Percentiles rank a stretch among this genome's conserved stretches.
These are phyloP conservation scores for Paecilomyces fulvus DNA, from an alignment of 2,329 filamentous ascomycete genomes.

Conservation along the genomic window DNA sequence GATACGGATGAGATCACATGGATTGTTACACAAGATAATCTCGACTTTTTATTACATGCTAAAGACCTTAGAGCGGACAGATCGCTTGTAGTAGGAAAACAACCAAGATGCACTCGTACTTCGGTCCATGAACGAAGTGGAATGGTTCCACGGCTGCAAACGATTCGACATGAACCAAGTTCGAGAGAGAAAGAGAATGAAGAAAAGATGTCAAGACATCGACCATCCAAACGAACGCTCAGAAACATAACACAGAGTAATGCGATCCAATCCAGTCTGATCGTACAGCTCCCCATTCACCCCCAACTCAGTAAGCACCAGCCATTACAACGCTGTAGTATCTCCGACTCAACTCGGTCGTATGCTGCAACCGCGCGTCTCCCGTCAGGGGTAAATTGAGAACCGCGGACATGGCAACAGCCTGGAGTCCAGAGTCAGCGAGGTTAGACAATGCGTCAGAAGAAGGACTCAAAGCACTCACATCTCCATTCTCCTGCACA, in stretches of 20 bases:
- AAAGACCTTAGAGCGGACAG: not conserved
- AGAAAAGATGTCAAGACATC: not conserved
- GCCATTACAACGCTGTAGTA: slow-evolving; percentile 61
- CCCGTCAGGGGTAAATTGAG: slow-evolving; percentile 52
- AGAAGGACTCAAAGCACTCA: slow-evolving; percentile 27
- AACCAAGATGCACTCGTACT: not conserved
- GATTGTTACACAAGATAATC: not conserved
- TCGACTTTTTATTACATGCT: not conserved
- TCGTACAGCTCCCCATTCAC: not conserved
- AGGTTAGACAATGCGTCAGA: not conserved
- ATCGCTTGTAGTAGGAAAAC: not conserved
- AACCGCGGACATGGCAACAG: slow-evolving; percentile 28
- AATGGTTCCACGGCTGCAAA: not conserved
- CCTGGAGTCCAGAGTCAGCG: slow-evolving; percentile 14
- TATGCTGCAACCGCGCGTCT: slow-evolving; percentile 62
- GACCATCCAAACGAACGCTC: not conserved
- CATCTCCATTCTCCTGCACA: slow-evolving; percentile 51
- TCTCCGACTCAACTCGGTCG: slow-evolving; percentile 58
- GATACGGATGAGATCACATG: no score
- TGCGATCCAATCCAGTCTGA: not conserved
- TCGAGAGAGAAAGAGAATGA: not conserved
- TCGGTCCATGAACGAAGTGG: not conserved
- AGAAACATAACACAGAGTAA: slow-evolving; percentile 1
- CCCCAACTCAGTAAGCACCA: slow-evolving; percentile 24
- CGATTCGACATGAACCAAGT: not conserved